Percentiles rank a stretch among this genome's conserved stretches.
phyloP scores from a whole-genome alignment of 176 grass and related monocot genomes.

The Raddia distichophylla region DNA sequence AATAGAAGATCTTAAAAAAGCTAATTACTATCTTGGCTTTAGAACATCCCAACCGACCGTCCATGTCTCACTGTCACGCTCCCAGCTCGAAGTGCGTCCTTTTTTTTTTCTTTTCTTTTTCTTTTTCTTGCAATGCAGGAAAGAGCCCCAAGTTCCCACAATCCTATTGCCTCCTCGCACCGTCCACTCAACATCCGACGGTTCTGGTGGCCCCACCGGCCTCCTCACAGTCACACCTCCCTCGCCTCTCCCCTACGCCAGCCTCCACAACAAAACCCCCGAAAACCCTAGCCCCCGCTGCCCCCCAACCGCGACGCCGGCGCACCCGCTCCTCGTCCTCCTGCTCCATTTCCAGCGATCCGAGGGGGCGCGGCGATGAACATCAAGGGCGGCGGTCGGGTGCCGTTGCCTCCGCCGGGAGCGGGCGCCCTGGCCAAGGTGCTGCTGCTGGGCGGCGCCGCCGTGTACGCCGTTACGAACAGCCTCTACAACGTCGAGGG shows the following conservation, averaged over 20 bases:
- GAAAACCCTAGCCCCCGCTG: slow-evolving; percentile 49
- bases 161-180: not conserved
- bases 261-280: not conserved
- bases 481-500: slow-evolving; percentile 90
- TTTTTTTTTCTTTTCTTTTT: slow-evolving; percentile 18
- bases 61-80: no score
- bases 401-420: slow-evolving; percentile 56
- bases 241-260: not conserved
- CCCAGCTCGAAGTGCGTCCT: no score
- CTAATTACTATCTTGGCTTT: no score
- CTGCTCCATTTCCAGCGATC: not conserved
- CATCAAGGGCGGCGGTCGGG: slow-evolving; percentile 53
- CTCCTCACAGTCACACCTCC: not conserved
- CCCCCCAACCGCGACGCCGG: not conserved
- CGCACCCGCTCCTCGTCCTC: not conserved
- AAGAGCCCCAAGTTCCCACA: slow-evolving; percentile 5
- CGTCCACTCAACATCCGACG: slow-evolving; percentile 1
- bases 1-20: no score
- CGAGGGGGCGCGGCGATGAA: slow-evolving; percentile 45
- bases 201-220: not conserved
- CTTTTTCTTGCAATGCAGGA: slow-evolving; percentile 43
- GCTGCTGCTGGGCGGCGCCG: slow-evolving; percentile 63
- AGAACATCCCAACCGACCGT: no score
- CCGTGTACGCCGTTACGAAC: slow-evolving; percentile 68
- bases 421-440: slow-evolving; percentile 56